phyloP scores from a whole-genome alignment of 495 filamentous ascomycete genomes.

The Platismatia glauca region DNA sequence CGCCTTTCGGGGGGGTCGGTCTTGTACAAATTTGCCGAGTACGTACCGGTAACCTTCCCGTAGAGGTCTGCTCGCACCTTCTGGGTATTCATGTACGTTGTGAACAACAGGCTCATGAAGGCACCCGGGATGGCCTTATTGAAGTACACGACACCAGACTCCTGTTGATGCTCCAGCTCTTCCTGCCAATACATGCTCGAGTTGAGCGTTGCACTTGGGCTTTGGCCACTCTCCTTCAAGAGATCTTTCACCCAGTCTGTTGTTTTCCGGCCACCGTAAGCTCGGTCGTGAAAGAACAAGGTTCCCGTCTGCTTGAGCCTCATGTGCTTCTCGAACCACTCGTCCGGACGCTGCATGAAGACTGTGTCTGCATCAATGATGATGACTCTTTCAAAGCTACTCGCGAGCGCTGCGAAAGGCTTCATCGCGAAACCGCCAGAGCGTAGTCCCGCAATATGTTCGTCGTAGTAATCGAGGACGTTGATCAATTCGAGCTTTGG shows the following conservation, averaged over 20 bases:
- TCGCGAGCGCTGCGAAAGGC: slow-evolving; percentile 27
- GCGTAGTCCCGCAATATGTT: background rate
- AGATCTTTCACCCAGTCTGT: slow-evolving; percentile 5
- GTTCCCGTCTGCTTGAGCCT: slow-evolving; percentile 30
- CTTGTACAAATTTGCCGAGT: too few species aligned
- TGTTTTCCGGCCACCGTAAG: slow-evolving; percentile 13
- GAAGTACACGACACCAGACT: slow-evolving; percentile 29
- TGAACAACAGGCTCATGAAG: slow-evolving; percentile 26
- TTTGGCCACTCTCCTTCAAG: slow-evolving; percentile 13
- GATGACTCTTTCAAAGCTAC: slow-evolving; percentile 27
- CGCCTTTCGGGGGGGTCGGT: background rate
- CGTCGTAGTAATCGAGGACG: slow-evolving; percentile 1
- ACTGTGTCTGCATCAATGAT: slow-evolving; percentile 29
- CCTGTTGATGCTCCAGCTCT: slow-evolving; percentile 20
- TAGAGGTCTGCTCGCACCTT: background rate
- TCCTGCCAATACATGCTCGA: slow-evolving; percentile 24
- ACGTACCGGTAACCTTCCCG: background rate
- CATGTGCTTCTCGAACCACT: slow-evolving; percentile 23
- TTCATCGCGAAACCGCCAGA: slow-evolving; percentile 26
- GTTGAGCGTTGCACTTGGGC: slow-evolving; percentile 17
- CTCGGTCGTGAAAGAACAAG: slow-evolving; percentile 36
- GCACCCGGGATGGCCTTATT: slow-evolving; percentile 23
- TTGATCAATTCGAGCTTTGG: slow-evolving; percentile 2
- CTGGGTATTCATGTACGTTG: slow-evolving; percentile 23
- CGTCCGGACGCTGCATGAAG: slow-evolving; percentile 25